A percentile compares a stretch with the other conserved stretches of the same genome.
phyloP scores from a whole-genome alignment of 495 filamentous ascomycete species.

The Jackrogersella minutella region DNA sequence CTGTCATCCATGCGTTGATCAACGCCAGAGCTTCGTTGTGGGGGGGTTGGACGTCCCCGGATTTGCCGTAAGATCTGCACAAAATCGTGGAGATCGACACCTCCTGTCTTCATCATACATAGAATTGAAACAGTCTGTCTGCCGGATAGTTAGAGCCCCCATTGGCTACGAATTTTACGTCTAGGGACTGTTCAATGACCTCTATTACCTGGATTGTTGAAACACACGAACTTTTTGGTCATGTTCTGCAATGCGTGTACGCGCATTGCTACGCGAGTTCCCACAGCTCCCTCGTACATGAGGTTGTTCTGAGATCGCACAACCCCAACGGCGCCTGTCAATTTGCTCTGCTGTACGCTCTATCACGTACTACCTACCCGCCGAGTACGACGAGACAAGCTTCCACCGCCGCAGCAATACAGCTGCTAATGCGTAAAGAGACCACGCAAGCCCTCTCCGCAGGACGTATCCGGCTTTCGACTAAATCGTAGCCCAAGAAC shows the following conservation, averaged over 20 bases:
- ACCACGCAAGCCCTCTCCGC: not conserved
- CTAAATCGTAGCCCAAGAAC: not conserved
- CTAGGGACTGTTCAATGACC: conserved; percentile 4
- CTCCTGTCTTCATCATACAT: conserved; percentile 12
- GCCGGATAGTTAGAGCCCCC: not conserved
- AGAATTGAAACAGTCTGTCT: conserved; percentile 16
- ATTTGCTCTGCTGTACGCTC: conserved; percentile 31
- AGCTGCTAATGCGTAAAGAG: conserved; percentile 10
- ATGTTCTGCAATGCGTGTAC: conserved; percentile 14
- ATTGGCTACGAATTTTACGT: conserved; percentile 21
- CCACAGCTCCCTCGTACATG: conserved; percentile 17
- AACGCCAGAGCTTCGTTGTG: conserved; percentile 13
- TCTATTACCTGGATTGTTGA: conserved; percentile 17
- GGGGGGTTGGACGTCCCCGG: conserved; percentile 24
- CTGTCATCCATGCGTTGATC: conserved; percentile 21
- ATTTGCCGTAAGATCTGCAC: conserved; percentile 38
- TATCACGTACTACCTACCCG: conserved; percentile 32
- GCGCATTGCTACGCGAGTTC: conserved; percentile 22
- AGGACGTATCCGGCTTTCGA: not conserved
- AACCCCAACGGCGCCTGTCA: conserved; percentile 32
- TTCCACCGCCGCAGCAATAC: conserved; percentile 2
- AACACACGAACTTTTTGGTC: conserved; percentile 18
- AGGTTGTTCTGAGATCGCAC: conserved; percentile 25
- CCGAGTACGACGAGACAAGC: conserved; percentile 8
- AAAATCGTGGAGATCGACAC: conserved; percentile 37